Base-by-base conservation (phyloP, 2,329 filamentous ascomycete genomes). In the Neurospora sp. region DNA sequence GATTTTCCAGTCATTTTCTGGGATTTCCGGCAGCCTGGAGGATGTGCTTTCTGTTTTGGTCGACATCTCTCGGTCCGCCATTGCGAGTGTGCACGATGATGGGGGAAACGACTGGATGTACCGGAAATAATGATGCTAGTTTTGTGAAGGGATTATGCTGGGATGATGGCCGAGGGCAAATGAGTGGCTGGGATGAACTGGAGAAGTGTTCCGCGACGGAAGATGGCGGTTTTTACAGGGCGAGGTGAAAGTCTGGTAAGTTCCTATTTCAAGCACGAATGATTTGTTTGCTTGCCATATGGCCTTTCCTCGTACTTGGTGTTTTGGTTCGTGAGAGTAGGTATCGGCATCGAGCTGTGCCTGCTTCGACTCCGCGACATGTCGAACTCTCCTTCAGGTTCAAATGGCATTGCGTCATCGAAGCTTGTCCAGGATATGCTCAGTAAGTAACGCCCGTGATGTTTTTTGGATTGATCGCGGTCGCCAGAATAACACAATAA, bases 1-100 rank as follows among this genome's bases (percentile, higher is more conserved):
- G 66, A 39, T 69, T 68, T 69, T 69, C 74, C 71, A 75, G n/a
- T 67, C 67, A 68, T 70, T 43, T 13, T 68, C 23, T 28, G 39
- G 67, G 9, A 33, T 23, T 15, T 33, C 68, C 36, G n/a, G 69
- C 38, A 33, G 38, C 52, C 43, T n/a, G 66, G 17, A 28, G 43
- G 36, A 46, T 8, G 17, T 38, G 33, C 10, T 28, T 23, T 38
- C 15, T 33, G 17, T 4, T 38, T 36, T 23, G 17, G 2, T 67
- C 17, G 69, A 66, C 68, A 69, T 72, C 68, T 42, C 42, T 68
- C 23, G 6, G 13, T 33, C 19, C 67, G 36, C n/a, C 67, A 33
- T 42, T 52, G 46, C 1, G 28, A 15, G 13, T 33, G 66, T 19
- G n/a, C 15, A 11, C 9, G 23, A 43, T 40, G 38, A 68, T 66